Percentiles rank a stretch among this genome's conserved stretches.
These are phyloP conservation scores for Lasiodiplodia sp. DNA, from an alignment of 2,329 filamentous ascomycete species.

Conservation along the genomic window DNA sequence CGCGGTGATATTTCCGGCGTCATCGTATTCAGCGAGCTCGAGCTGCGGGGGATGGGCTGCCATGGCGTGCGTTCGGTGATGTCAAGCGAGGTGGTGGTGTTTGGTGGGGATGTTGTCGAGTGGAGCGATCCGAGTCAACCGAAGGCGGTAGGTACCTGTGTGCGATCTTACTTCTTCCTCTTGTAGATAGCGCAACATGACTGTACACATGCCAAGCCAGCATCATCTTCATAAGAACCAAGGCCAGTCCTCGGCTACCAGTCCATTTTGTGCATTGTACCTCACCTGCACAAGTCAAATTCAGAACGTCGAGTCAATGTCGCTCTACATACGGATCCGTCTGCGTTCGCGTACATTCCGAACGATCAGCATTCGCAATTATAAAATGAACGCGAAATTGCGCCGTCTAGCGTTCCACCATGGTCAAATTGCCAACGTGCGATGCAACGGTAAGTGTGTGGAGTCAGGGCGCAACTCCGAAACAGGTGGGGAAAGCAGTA, in stretches of 20 bases:
- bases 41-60: constrained; percentile 24
- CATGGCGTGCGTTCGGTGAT: constrained; percentile 7
- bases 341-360: not conserved
- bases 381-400: not conserved
- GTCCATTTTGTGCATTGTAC: not conserved
- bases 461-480: not conserved
- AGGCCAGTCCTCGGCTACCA: not conserved
- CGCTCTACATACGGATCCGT: not conserved
- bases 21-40: constrained; percentile 54
- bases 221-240: not conserved
- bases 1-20: constrained; percentile 57
- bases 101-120: constrained; percentile 19
- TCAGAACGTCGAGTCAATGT: not conserved
- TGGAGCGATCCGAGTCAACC: constrained; percentile 20
- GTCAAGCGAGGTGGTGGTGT: constrained; percentile 12
- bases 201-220: not conserved
- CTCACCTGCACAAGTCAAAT: not conserved
- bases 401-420: not conserved
- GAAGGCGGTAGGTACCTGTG: not conserved
- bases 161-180: not conserved
- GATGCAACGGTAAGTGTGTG: not conserved
- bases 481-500: not conserved
- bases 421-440: not conserved
- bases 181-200: not conserved
- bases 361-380: not conserved